Evolutionary conservation across 352 stramenopile species (phyloP).

Genomic region (Phytophthora chlamydospora): DNA sequence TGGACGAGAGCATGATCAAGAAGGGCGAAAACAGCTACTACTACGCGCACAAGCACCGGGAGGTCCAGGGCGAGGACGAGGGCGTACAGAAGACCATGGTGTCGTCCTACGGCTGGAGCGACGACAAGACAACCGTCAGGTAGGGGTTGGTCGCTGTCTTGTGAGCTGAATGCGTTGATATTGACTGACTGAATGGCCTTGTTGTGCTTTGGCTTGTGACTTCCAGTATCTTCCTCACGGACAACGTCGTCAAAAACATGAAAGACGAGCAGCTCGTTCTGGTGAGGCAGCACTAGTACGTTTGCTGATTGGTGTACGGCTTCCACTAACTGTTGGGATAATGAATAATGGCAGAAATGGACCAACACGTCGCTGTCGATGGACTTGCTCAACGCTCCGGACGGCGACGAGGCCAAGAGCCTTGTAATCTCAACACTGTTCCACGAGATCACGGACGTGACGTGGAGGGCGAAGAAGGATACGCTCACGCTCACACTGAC

Average conservation of each 20-base stretch:
- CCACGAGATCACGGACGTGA: conserved; percentile 64
- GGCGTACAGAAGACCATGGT: conserved; percentile 58
- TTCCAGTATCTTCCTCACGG: conserved; percentile 79
- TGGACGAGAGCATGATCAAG: conserved; percentile 67
- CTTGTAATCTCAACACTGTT: conserved; percentile 80
- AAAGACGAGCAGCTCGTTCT: conserved; percentile 64
- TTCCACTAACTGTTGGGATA: conserved; percentile 7
- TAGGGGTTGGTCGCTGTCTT: conserved; percentile 4
- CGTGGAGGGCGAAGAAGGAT: conserved; percentile 65
- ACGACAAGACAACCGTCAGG: conserved; percentile 72
- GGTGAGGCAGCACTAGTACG: conserved; percentile 33
- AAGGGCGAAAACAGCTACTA: conserved; percentile 89
- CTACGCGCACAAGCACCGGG: conserved; percentile 66
- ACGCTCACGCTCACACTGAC: conserved; percentile 72
- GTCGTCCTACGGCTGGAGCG: conserved; percentile 83
- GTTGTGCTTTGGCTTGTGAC: conserved; percentile 5
- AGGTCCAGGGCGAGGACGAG: conserved; percentile 28
- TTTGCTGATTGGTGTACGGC: background rate
- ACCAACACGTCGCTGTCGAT: conserved; percentile 79
- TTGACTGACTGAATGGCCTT: background rate
- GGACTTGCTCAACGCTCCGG: conserved; percentile 53
- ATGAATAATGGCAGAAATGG: conserved; percentile 61
- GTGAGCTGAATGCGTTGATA: no score
- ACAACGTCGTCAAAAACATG: conserved; percentile 60
- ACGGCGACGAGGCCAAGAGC: conserved; percentile 56